Evolutionary conservation across 345 rosid species (phyloP).

Genomic region (Corchorus capsularis): DNA sequence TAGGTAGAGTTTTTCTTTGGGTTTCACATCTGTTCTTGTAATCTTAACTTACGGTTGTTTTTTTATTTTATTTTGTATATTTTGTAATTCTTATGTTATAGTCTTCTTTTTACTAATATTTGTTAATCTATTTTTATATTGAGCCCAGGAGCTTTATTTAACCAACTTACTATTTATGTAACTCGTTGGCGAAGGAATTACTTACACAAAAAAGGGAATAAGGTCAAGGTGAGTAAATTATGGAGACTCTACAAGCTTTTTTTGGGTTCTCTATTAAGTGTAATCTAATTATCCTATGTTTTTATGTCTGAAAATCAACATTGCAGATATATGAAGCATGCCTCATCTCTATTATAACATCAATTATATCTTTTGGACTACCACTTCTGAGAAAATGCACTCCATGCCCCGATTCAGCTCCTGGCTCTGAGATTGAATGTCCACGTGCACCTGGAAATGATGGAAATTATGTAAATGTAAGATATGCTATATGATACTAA

Average conservation of each 20-base stretch:
- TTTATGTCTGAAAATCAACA: background rate
- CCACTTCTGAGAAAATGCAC: constrained; percentile 90
- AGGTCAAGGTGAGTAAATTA: constrained; percentile 64
- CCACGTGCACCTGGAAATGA: constrained; percentile 92
- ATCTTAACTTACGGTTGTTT: background rate
- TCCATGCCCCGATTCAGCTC: constrained; percentile 81
- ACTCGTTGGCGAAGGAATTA: constrained; percentile 89
- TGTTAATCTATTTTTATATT: constrained; percentile 25
- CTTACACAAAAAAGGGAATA: constrained; percentile 82
- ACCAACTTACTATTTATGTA: constrained; percentile 82
- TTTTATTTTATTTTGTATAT: background rate
- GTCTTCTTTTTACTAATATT: background rate
- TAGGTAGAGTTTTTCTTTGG: constrained; percentile 50
- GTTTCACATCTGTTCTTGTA: constrained; percentile 11
- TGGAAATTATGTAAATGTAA: constrained; percentile 95
- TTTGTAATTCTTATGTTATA: background rate
- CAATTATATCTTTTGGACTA: constrained; percentile 85
- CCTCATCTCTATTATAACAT: constrained; percentile 82
- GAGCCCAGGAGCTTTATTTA: constrained; percentile 82
- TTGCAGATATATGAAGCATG: constrained; percentile 95
- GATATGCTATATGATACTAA: constrained; percentile 26
- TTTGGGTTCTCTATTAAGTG: background rate
- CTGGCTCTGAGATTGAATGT: constrained; percentile 77
- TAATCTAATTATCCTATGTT: too few species aligned
- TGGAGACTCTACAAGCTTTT: background rate